A percentile compares a stretch with the other conserved stretches of the same genome.
phyloP scores from a whole-genome alignment of 305 asterid species.

The Fraxinus paxiana region DNA sequence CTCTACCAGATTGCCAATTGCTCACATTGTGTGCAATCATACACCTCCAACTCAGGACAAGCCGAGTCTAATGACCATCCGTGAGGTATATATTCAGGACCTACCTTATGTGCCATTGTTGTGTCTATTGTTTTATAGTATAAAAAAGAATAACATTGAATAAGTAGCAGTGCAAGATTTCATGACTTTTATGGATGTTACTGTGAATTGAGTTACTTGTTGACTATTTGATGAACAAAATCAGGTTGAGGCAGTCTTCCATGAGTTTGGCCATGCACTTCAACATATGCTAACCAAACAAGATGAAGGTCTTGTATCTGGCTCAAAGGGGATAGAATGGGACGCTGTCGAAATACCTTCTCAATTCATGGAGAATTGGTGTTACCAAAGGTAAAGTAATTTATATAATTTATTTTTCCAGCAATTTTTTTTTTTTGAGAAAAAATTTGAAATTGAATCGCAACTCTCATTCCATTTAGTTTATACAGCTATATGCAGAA shows the following conservation, averaged over 20 bases:
- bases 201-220: neutral
- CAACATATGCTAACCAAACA: constrained; percentile 81
- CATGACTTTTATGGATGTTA: neutral
- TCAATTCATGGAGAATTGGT: constrained; percentile 85
- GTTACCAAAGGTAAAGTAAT: constrained; percentile 62
- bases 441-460: neutral
- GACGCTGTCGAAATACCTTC: constrained; percentile 83
- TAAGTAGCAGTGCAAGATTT: neutral
- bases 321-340: constrained; percentile 68
- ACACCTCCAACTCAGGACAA: constrained; percentile 69
- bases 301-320: constrained; percentile 80
- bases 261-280: constrained; percentile 81
- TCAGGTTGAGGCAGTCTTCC: constrained; percentile 75
- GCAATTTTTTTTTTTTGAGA: neutral
- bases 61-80: constrained; percentile 79
- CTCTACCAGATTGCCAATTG: constrained; percentile 59
- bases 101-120: neutral
- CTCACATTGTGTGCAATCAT: constrained; percentile 73
- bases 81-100: constrained; percentile 44
- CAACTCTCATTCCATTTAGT: neutral
- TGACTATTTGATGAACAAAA: constrained; percentile 7
- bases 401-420: neutral
- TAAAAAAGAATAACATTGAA: neutral
- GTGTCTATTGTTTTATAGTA: neutral
- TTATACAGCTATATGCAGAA: neutral